Evolutionary conservation across 1,139 yeast species (phyloP).

Genomic region (Lodderomyces beijingensis): DNA sequence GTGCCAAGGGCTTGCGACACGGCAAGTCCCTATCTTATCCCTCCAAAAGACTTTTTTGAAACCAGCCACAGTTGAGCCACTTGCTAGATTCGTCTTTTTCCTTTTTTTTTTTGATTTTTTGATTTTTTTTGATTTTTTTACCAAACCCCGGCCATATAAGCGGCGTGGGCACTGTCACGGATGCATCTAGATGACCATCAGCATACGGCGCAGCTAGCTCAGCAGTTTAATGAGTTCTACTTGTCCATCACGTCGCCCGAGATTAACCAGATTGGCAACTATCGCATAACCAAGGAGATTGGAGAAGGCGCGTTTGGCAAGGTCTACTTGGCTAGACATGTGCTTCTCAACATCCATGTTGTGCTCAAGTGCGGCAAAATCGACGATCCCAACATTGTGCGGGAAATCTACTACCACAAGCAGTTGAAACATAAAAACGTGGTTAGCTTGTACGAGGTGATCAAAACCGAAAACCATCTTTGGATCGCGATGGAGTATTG

Average conservation of each 20-base stretch:
- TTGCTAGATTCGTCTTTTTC: too few species aligned
- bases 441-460: constrained; percentile 79
- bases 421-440: constrained; percentile 83
- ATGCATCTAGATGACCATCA: constrained; percentile 13
- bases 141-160: too few species aligned
- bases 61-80: too few species aligned
- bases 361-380: constrained; percentile 85
- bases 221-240: constrained; percentile 61
- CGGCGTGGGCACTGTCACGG: constrained; percentile 3
- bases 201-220: constrained; percentile 47
- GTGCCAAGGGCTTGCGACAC: too few species aligned
- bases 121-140: too few species aligned
- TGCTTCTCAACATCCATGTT: constrained; percentile 66
- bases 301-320: constrained; percentile 94
- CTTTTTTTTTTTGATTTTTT: too few species aligned
- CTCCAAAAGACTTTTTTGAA: too few species aligned
- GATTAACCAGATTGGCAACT: constrained; percentile 69
- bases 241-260: constrained; percentile 49
- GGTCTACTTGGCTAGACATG: constrained; percentile 80
- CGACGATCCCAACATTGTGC: constrained; percentile 81
- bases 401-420: constrained; percentile 87
- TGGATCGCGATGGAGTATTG: constrained; percentile 93
- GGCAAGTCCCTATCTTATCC: too few species aligned
- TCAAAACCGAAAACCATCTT: constrained; percentile 71
- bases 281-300: constrained; percentile 62